A percentile compares a stretch with the other conserved stretches of the same genome.
These are phyloP conservation scores for Nicotiana attenuata DNA, from an alignment of 257 asterid genomes.

Conservation along the genomic window DNA sequence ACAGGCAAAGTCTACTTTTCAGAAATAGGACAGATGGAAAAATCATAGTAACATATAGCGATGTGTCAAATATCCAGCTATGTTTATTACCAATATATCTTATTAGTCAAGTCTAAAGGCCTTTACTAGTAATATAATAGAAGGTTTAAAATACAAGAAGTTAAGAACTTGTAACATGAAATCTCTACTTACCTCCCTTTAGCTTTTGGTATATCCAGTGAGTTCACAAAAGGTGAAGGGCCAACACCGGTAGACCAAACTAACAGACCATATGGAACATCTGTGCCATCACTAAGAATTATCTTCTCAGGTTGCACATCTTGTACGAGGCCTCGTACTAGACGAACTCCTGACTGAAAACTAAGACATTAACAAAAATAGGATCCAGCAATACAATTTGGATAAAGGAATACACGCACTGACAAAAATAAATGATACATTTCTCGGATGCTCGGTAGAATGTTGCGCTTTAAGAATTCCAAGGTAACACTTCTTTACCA, in stretches of 20 bases:
- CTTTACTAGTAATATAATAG: too few relatives aligned
- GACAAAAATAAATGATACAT: neutral
- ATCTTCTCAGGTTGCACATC: slow-evolving; percentile 78
- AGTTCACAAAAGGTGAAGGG: slow-evolving; percentile 68
- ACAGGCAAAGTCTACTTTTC: neutral
- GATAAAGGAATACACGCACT: neutral
- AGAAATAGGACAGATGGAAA: neutral
- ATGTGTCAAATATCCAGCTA: neutral
- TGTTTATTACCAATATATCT: too few relatives aligned
- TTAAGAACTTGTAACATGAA: neutral
- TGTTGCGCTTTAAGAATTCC: too few relatives aligned
- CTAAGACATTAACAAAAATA: slow-evolving; percentile 30
- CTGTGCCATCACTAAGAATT: slow-evolving; percentile 67
- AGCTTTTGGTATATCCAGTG: slow-evolving; percentile 74
- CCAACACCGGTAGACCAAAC: slow-evolving; percentile 99
- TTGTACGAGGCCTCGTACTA: slow-evolving; percentile 81
- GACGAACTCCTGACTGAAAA: slow-evolving; percentile 92
- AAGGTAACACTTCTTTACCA: too few relatives aligned
- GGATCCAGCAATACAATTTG: slow-evolving; percentile 5
- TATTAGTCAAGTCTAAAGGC: too few relatives aligned
- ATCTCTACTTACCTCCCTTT: slow-evolving; percentile 59
- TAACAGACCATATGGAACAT: slow-evolving; percentile 81
- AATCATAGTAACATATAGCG: neutral
- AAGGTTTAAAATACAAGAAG: too few relatives aligned
- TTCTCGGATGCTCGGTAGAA: too few relatives aligned